Conservation (phyloP, 1,139 yeast species). For the Blastobotrys persicus region DNA sequence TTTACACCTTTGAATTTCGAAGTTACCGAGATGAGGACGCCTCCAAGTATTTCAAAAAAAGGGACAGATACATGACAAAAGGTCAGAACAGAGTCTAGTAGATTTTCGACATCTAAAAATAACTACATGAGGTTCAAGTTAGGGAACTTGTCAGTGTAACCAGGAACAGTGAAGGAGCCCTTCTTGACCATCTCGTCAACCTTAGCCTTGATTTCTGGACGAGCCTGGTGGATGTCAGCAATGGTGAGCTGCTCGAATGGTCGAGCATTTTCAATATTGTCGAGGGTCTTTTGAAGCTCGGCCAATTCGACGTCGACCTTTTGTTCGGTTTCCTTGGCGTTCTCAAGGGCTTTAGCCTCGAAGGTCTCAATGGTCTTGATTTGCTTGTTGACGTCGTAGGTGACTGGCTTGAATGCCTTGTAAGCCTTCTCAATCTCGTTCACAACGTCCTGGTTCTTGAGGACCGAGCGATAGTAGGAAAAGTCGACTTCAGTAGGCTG, state of each 20-base stretch:
- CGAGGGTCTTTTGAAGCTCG: slow-evolving; percentile 82
- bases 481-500: slow-evolving; percentile 82
- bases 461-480: slow-evolving; percentile 67
- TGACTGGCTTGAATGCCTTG: slow-evolving; percentile 72
- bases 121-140: slow-evolving; percentile 87
- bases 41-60: background rate
- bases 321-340: slow-evolving; percentile 90
- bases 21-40: too few species aligned
- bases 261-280: slow-evolving; percentile 94
- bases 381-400: slow-evolving; percentile 85
- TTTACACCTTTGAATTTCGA: too few species aligned
- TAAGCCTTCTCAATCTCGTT: slow-evolving; percentile 80
- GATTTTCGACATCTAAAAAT: background rate
- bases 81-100: background rate
- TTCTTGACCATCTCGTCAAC: slow-evolving; percentile 92
- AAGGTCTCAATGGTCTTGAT: slow-evolving; percentile 88
- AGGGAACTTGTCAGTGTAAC: slow-evolving; percentile 97
- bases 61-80: background rate
- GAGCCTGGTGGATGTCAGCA: slow-evolving; percentile 90
- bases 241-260: slow-evolving; percentile 96
- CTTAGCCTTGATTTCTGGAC: slow-evolving; percentile 97
- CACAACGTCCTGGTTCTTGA: slow-evolving; percentile 79
- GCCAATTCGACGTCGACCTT: slow-evolving; percentile 83
- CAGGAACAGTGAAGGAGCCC: slow-evolving; percentile 98
- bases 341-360: slow-evolving; percentile 92